Evolutionary conservation across 140 eudicot species (phyloP).

Genomic region (Anethum foeniculum): DNA sequence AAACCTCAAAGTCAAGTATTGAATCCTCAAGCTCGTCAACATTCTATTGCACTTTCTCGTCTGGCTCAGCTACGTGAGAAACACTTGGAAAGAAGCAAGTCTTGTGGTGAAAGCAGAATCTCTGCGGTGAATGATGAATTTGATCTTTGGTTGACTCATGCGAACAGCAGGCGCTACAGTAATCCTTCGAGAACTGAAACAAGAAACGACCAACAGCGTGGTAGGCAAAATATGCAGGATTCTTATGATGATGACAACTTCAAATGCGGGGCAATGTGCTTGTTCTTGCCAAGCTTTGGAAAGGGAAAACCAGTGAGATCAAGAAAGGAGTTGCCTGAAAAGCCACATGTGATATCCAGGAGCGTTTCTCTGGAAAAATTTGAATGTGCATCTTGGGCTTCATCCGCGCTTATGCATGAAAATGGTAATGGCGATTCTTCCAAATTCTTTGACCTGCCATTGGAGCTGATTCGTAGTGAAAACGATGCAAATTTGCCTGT

Average conservation of each 20-base stretch:
- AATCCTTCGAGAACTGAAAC: constrained; percentile 16
- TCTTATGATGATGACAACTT: constrained; percentile 34
- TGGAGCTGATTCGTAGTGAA: constrained; percentile 62
- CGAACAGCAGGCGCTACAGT: constrained; percentile 13
- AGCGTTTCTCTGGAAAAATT: constrained; percentile 78
- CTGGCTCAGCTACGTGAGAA: constrained; percentile 46
- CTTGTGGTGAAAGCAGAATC: constrained; percentile 61
- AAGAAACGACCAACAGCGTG: constrained; percentile 10
- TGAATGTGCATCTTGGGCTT: constrained; percentile 86
- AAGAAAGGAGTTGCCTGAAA: constrained; percentile 21
- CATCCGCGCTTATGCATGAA: constrained; percentile 39
- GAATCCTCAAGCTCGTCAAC: constrained; percentile 31
- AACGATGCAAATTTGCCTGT: constrained; percentile 62
- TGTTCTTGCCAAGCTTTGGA: constrained; percentile 63
- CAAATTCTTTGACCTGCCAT: constrained; percentile 61
- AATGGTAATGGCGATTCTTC: constrained; percentile 36
- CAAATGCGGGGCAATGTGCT: constrained; percentile 67
- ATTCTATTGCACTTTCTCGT: constrained; percentile 55
- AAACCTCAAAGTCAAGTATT: constrained; percentile 17
- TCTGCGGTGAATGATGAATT: constrained; percentile 48
- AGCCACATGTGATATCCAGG: constrained; percentile 31
- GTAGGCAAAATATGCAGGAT: constrained; percentile 14
- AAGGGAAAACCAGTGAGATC: constrained; percentile 52
- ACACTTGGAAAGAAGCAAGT: constrained; percentile 63
- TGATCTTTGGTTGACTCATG: constrained; percentile 39